Base-by-base conservation (phyloP, 345 rosid species). In the Ceriops zippeliana region DNA sequence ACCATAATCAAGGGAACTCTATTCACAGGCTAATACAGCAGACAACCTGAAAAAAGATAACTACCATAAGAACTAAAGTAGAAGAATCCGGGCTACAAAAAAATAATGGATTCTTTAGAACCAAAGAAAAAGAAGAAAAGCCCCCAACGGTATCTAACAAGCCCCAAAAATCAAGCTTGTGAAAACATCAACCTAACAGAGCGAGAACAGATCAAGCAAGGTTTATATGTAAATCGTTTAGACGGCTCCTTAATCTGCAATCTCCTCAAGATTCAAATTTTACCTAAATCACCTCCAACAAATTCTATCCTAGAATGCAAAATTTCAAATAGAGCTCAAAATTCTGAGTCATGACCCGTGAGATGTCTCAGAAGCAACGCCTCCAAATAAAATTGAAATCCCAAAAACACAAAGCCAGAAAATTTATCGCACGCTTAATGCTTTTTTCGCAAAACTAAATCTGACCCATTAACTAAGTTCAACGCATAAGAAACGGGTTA, bases 391-490 rank as follows among this genome's bases (percentile, higher is more conserved):
- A 26, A 63, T 9, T 3, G 28, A 37, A n/a, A 49, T 30, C 22
- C 66, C 19, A 31, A 28, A 13, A 5, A 42, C 24, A 15, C 57
- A 67, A 63, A 46, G 28, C 67, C 38, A 27, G 51, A 57, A 66
- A 63, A 56, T 28, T 26, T 26, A 24, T 60, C 1, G 4, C 5
- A 9, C 26, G 9, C 22, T 47, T 58, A 38, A 38, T 52, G 58
- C 32, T 15, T n/a, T 31, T 11, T 15, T 24, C 42, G 52, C 51
- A 65, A 60, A 83, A 68, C 59, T 49, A 69, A 75, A 75, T 70
- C 53, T 54, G 63, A 81, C 75, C 85, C 80, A 69, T 46, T 21
- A 52, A 54, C 32, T 13, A 20, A 52, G 63, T 73, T 31, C 63
- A 69, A 51, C 28, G 47, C 56, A 57, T 32, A 35, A 71, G 66